Evolutionary conservation across 768 basidiomycete species (phyloP).

Genomic region (Saitozyma sp.): DNA sequence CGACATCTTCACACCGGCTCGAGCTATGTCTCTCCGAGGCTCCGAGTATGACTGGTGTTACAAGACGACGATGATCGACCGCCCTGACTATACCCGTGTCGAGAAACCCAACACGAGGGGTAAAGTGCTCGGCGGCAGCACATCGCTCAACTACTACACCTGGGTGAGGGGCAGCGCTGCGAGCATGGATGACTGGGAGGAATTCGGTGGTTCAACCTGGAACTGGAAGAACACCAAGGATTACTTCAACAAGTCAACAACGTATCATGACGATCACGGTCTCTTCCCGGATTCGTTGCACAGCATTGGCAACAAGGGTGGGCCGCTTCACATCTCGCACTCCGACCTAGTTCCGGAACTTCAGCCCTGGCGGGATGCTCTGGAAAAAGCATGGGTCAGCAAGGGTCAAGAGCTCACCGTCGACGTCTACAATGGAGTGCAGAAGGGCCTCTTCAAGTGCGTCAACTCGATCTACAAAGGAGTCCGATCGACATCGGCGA

Average conservation of each 20-base stretch:
- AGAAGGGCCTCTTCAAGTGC: too few relatives aligned
- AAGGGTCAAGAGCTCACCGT: too few relatives aligned
- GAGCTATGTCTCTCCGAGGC: too few relatives aligned
- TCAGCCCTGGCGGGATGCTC: too few relatives aligned
- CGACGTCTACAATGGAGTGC: too few relatives aligned
- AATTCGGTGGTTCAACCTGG: conserved; percentile 3
- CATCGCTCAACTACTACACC: conserved; percentile 5
- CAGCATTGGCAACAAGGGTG: neutral
- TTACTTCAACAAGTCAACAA: conserved; percentile 7
- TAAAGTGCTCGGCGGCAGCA: neutral
- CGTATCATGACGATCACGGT: conserved; percentile 5
- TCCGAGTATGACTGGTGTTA: too few relatives aligned
- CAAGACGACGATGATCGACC: too few relatives aligned
- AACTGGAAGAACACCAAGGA: conserved; percentile 7
- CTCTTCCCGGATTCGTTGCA: neutral
- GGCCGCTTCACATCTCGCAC: conserved; percentile 6
- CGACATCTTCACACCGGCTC: too few relatives aligned
- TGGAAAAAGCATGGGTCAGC: too few relatives aligned
- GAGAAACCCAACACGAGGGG: too few relatives aligned
- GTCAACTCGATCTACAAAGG: conserved; percentile 3
- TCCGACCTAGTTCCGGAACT: too few relatives aligned
- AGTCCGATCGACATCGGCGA: neutral
- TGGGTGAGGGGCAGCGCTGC: conserved; percentile 2
- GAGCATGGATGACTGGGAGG: conserved; percentile 5
- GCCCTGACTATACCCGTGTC: too few relatives aligned